phyloP scores from a whole-genome alignment of 192 early-diverging fungal species.

The Borealophlyctis nickersoniae region DNA sequence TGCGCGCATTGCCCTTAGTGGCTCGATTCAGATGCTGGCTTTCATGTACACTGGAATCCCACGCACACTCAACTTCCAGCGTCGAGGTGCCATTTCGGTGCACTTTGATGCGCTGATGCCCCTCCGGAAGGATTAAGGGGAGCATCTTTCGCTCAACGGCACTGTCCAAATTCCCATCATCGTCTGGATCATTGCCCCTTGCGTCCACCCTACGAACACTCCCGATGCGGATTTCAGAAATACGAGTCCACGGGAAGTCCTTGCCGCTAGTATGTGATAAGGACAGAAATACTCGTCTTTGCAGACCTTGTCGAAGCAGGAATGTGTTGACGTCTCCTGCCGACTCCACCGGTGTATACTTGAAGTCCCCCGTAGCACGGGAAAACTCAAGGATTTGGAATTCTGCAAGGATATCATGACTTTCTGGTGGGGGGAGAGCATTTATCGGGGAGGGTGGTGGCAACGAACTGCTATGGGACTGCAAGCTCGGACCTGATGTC shows the following conservation, averaged over 20 bases:
- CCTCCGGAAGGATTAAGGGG: no score
- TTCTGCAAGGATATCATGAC: constrained; percentile 31
- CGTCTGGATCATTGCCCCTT: constrained; percentile 13
- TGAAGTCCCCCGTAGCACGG: constrained; percentile 28
- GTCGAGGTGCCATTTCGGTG: constrained; percentile 30
- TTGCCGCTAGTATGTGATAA: constrained; percentile 32
- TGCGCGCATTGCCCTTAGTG: constrained; percentile 7
- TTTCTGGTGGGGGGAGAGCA: no score
- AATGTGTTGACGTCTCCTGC: constrained; percentile 17
- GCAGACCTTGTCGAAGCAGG: constrained; percentile 39
- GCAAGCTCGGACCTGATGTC: no score
- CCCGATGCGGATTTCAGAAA: constrained; percentile 26
- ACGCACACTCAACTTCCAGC: constrained; percentile 28
- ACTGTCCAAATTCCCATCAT: constrained; percentile 13
- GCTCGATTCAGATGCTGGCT: constrained; percentile 23
- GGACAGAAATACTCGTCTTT: constrained; percentile 26
- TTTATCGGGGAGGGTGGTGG: no score
- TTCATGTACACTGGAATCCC: constrained; percentile 34
- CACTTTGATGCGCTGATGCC: no score
- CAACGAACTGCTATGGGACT: no score
- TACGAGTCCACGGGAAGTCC: constrained; percentile 27
- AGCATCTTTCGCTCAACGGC: no score
- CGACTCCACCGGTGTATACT: constrained; percentile 32
- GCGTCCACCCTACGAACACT: constrained; percentile 17
- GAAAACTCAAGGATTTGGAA: constrained; percentile 39